These are phyloP conservation scores for Coemansia sp. DNA, from an alignment of 192 early-diverging fungal genomes.

Conservation along the genomic window DNA sequence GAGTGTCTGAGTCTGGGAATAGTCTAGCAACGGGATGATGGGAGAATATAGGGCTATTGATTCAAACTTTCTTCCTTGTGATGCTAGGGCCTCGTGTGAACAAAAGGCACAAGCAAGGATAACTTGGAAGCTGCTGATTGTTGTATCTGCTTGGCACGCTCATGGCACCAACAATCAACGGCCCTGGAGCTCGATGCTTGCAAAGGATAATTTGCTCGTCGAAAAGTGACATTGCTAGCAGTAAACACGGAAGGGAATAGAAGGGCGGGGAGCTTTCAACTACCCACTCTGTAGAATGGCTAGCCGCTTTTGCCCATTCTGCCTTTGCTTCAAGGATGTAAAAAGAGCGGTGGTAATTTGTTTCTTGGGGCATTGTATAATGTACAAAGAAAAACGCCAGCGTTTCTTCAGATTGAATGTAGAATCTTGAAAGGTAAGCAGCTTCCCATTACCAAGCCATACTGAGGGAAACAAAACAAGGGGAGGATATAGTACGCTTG, in stretches of 20 bases:
- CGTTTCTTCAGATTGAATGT: background rate
- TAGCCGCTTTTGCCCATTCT: background rate
- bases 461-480: constrained; percentile 1
- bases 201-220: background rate
- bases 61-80: background rate
- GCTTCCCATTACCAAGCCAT: constrained; percentile 1
- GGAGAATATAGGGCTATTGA: background rate
- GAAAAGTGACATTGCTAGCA: background rate
- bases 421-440: background rate
- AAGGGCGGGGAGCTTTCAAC: background rate
- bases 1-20: background rate
- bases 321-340: background rate
- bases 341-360: background rate
- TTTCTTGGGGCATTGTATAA: background rate
- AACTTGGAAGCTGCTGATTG: too few relatives aligned
- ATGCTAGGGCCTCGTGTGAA: background rate
- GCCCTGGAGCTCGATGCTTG: background rate
- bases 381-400: background rate
- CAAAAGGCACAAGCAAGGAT: background rate
- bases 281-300: background rate
- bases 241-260: background rate
- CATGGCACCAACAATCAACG: background rate
- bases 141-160: too few relatives aligned
- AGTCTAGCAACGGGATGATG: background rate
- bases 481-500: constrained; percentile 9